phyloP scores from a whole-genome alignment of 2,329 filamentous ascomycete genomes.

The Xylaria sp. region DNA sequence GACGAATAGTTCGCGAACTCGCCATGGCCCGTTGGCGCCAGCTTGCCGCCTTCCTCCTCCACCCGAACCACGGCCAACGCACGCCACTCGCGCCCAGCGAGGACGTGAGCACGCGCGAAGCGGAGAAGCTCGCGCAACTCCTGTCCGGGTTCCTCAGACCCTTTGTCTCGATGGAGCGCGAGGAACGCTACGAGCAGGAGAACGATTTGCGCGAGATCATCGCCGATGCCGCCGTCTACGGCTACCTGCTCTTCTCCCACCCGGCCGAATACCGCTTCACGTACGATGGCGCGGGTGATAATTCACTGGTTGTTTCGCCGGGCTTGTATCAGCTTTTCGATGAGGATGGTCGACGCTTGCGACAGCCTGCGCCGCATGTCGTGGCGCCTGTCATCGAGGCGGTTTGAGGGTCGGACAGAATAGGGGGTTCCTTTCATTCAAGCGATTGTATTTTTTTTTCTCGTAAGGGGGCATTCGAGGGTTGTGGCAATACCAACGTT shows the following conservation, averaged over 20 bases:
- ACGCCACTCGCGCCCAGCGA: conserved; percentile 32
- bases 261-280: conserved; percentile 34
- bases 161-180: conserved; percentile 31
- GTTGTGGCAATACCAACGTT: too few relatives aligned
- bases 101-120: conserved; percentile 30
- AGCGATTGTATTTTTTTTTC: neutral
- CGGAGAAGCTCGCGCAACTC: conserved; percentile 30
- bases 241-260: conserved; percentile 40
- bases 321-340: conserved; percentile 26
- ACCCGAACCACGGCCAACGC: conserved; percentile 35
- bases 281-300: conserved; percentile 2
- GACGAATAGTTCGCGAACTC: conserved; percentile 24
- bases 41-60: conserved; percentile 40
- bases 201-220: conserved; percentile 38
- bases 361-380: conserved; percentile 15
- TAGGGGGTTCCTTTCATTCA: neutral
- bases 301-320: conserved; percentile 23
- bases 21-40: conserved; percentile 39
- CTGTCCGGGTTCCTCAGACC: conserved; percentile 33
- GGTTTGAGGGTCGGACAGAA: conserved; percentile 6
- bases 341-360: conserved; percentile 20
- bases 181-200: conserved; percentile 31
- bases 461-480: neutral
- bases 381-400: conserved; percentile 18
- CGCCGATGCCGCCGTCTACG: conserved; percentile 37